Percentiles rank a stretch among this genome's conserved stretches.
Conservation (phyloP, 2,329 filamentous ascomycete genomes). For the Neocucurbitaria cava region DNA sequence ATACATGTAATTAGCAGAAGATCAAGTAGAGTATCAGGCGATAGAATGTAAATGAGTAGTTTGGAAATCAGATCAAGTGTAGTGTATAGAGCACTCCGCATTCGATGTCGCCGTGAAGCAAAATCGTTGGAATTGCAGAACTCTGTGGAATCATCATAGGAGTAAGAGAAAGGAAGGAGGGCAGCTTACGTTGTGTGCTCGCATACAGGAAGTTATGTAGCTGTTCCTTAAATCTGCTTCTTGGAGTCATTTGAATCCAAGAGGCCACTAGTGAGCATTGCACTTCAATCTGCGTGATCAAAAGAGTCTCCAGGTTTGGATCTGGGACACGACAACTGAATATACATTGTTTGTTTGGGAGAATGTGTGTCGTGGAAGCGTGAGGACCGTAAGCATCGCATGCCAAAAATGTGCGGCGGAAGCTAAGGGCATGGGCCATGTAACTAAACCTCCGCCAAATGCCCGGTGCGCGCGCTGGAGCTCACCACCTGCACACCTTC, state of each 20-base stretch:
- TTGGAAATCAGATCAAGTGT: conserved; percentile 56
- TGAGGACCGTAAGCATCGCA: neutral
- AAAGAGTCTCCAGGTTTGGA: neutral
- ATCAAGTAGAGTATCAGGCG: neutral
- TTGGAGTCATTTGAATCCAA: neutral
- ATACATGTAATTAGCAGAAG: conserved; percentile 19
- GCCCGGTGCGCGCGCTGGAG: conserved; percentile 5
- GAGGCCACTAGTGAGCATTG: neutral
- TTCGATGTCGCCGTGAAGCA: conserved; percentile 42
- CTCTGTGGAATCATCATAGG: conserved; percentile 55
- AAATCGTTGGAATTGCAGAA: conserved; percentile 60
- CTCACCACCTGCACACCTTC: conserved; percentile 13
- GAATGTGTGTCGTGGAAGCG: conserved; percentile 1
- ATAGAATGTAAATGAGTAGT: neutral
- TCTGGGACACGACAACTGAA: neutral
- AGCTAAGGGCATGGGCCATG: conserved; percentile 12
- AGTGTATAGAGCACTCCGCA: conserved; percentile 56
- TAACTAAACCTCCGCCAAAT: conserved; percentile 11
- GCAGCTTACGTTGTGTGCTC: conserved; percentile 16
- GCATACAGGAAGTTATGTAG: neutral
- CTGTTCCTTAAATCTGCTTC: neutral
- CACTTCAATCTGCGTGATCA: neutral
- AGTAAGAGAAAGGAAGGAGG: neutral
- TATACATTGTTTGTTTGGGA: neutral
- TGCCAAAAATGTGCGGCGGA: conserved; percentile 14